phyloP scores from a whole-genome alignment of 331 rosid species.

The Rhamnella rubrinervis region DNA sequence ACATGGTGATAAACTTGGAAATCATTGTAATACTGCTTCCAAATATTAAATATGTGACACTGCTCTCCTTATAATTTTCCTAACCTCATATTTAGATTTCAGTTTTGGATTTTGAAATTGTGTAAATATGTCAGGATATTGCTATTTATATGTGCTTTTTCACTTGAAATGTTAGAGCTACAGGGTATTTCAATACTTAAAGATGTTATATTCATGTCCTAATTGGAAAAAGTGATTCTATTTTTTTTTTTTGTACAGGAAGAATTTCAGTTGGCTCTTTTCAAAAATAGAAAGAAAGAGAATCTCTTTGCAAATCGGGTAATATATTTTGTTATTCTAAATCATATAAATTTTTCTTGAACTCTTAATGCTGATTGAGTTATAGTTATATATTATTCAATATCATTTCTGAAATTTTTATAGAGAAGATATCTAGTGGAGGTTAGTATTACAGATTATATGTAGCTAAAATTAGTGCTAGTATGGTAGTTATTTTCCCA shows the following conservation, averaged over 20 bases:
- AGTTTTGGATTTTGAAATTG: background rate
- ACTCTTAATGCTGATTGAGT: background rate
- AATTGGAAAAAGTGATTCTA: conserved; percentile 1
- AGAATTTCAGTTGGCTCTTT: conserved; percentile 88
- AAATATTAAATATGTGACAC: background rate
- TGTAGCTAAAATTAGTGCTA: background rate
- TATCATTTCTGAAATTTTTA: too few species aligned
- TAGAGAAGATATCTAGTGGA: too few species aligned
- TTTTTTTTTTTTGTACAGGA: conserved; percentile 55
- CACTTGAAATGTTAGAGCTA: background rate
- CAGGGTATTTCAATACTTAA: background rate
- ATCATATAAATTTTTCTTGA: background rate
- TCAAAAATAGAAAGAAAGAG: conserved; percentile 64
- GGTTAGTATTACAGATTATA: background rate
- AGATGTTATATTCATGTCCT: conserved; percentile 10
- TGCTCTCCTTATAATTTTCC: background rate
- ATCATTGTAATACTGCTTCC: conserved; percentile 5
- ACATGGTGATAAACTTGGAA: background rate
- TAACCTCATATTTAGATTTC: background rate
- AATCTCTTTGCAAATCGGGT: conserved; percentile 91
- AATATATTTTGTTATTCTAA: conserved; percentile 16
- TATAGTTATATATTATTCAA: background rate
- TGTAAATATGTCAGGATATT: background rate
- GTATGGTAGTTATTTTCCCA: too few species aligned
- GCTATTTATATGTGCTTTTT: background rate